phyloP scores from a whole-genome alignment of 345 rosid genomes.

The Eucalyptus leucophloia region DNA sequence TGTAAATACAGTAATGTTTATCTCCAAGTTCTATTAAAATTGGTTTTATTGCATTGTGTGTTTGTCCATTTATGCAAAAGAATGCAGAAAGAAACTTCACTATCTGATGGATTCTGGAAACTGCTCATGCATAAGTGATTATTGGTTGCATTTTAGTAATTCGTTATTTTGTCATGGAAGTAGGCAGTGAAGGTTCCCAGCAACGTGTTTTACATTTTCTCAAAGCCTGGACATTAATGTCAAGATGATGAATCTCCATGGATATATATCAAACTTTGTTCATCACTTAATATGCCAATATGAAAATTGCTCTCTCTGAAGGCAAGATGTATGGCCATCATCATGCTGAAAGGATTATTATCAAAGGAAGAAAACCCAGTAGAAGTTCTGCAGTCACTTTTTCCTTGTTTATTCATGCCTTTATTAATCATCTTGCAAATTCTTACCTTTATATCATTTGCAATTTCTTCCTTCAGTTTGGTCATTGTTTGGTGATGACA shows the following conservation, averaged over 20 bases:
- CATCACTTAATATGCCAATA: neutral
- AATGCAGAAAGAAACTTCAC: too few species aligned
- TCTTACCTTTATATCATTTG: rapidly evolving
- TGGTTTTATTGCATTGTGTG: too few species aligned
- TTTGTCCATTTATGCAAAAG: too few species aligned
- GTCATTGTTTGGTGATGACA: neutral
- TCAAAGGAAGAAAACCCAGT: neutral
- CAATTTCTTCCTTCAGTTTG: neutral
- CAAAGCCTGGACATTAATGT: neutral
- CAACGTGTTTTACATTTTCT: rapidly evolving
- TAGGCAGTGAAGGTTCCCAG: neutral
- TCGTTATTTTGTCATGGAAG: neutral
- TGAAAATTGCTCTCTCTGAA: neutral
- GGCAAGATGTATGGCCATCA: neutral
- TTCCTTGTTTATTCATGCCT: neutral
- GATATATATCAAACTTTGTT: too few species aligned
- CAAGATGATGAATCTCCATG: neutral
- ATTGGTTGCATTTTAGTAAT: too few species aligned
- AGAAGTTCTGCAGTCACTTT: rapidly evolving
- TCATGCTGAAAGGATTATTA: neutral
- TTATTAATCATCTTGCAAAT: neutral
- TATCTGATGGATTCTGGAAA: neutral
- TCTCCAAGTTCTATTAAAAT: neutral
- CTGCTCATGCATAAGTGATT: neutral
- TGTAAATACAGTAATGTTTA: neutral